A percentile compares a stretch with the other conserved stretches of the same genome.
Conservation (phyloP, 208 protist species). For the Trypanosoma rangeli region DNA sequence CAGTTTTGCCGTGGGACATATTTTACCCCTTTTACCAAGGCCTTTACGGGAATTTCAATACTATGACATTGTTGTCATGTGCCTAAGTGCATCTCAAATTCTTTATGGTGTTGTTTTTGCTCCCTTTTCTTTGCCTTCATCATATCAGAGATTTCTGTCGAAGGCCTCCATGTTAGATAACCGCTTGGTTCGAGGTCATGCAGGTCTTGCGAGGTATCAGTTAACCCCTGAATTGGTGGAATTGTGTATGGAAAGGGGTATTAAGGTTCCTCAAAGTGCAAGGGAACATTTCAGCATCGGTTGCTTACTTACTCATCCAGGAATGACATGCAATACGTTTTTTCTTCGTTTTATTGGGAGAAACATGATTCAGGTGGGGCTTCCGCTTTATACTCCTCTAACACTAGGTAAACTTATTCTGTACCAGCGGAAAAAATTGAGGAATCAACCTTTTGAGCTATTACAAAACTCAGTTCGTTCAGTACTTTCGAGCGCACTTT, state of each 20-base stretch:
- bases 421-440: constrained; percentile 60
- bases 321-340: constrained; percentile 72
- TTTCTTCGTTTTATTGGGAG: constrained; percentile 46
- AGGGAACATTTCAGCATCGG: constrained; percentile 32
- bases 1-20: constrained; percentile 55
- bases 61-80: constrained; percentile 85
- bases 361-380: constrained; percentile 69
- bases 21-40: constrained; percentile 56
- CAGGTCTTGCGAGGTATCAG: constrained; percentile 57
- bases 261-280: constrained; percentile 19
- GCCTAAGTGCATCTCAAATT: constrained; percentile 75
- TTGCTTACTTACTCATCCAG: constrained; percentile 54
- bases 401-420: constrained; percentile 56
- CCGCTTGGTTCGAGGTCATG: constrained; percentile 59
- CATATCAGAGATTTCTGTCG: constrained; percentile 75
- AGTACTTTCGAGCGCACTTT: constrained; percentile 65
- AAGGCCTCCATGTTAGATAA: constrained; percentile 61
- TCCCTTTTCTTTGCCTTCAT: constrained; percentile 63
- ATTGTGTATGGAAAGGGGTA: constrained; percentile 45
- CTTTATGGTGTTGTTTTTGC: constrained; percentile 73
- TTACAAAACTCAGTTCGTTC: constrained; percentile 49
- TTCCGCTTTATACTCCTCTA: constrained; percentile 81
- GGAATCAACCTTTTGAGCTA: constrained; percentile 41
- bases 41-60: constrained; percentile 57
- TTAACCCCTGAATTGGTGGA: constrained; percentile 68